These are phyloP conservation scores for Diospyros kaki DNA, from an alignment of 148 eudicot genomes.

Conservation along the genomic window DNA sequence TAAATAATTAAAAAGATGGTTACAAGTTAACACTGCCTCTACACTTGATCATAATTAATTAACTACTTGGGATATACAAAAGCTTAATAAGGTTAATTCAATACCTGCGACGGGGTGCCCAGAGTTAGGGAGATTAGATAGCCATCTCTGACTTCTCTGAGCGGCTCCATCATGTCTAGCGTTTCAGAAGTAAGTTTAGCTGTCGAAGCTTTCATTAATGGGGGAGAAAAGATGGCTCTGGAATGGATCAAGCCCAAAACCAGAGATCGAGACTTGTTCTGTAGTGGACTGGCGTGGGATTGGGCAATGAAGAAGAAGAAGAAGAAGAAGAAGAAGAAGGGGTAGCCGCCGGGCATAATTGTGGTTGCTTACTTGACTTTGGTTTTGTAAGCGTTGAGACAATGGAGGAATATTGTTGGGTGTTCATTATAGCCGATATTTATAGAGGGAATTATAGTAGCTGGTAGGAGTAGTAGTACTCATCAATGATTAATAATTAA, in stretches of 20 bases:
- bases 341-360: neutral
- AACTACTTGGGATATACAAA: too few species aligned
- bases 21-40: too few species aligned
- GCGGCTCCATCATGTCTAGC: constrained; percentile 41
- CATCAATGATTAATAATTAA: too few species aligned
- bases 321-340: constrained; percentile 6
- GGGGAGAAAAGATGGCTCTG: constrained; percentile 19
- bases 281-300: constrained; percentile 23
- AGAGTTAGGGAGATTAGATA: constrained; percentile 48
- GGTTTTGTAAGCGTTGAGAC: neutral
- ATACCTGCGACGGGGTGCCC: constrained; percentile 49
- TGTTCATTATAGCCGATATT: neutral
- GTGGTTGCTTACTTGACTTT: neutral
- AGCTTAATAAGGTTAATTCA: too few species aligned
- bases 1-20: too few species aligned
- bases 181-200: constrained; percentile 22
- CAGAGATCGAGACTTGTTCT: constrained; percentile 23
- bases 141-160: constrained; percentile 54
- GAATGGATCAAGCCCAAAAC: constrained; percentile 37
- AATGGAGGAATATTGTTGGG: neutral
- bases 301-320: constrained; percentile 1
- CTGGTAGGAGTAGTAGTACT: too few species aligned
- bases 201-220: constrained; percentile 6
- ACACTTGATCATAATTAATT: too few species aligned
- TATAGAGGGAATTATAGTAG: neutral